Base-by-base conservation (phyloP, 2,329 filamentous ascomycete species). In the Apiospora phragmitis region DNA sequence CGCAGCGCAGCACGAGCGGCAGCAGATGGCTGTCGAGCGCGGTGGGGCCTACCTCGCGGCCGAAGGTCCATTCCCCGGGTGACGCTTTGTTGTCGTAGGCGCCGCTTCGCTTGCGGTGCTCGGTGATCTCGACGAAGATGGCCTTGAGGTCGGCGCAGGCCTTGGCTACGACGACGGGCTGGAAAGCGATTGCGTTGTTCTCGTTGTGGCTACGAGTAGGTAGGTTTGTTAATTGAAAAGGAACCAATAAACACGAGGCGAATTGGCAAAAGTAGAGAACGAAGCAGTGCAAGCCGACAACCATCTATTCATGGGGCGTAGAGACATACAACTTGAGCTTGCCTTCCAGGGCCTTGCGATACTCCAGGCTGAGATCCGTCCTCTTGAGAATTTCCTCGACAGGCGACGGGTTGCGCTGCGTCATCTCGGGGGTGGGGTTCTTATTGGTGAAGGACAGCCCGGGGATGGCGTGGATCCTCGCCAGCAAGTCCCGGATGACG, bases 361-460 rank as follows among this genome's bases (percentile, higher is more conserved):
- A 68, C 49, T 71, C 65, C 3, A 62, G 72, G 62, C 49, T 72
- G 38, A 59, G 29, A 35, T 65, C 70, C 18, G 38, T 67, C 1
- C 11, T 68, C 29, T 69, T 42, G 49, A 74, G 68, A 21, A 73
- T 69, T n/a, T 69, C 55, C 41, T 74, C 71, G 24, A 67, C 65
- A 2, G 70, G 70, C 35, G 68, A 70, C 29, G 62, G 71, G 69
- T 65, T 70, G 45, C 49, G 65, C 59, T 38, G 65, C 49, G n/a
- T 55, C 68, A 42, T 71, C 68, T 72, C 73, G 38, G 70, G 16
- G 8, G 68, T 68, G n/a, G 71, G 69, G 38, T 67, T 70, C 62
- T 68, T 70, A 38, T 70, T 65, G 45, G 29, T 71, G 35, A 72
- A 69, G 1, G 71, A 73, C 49, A 72, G 62, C n/a, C 71, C 73